phyloP scores from a whole-genome alignment of 805 yeast genomes.

The Saccharomyces eubayanus region DNA sequence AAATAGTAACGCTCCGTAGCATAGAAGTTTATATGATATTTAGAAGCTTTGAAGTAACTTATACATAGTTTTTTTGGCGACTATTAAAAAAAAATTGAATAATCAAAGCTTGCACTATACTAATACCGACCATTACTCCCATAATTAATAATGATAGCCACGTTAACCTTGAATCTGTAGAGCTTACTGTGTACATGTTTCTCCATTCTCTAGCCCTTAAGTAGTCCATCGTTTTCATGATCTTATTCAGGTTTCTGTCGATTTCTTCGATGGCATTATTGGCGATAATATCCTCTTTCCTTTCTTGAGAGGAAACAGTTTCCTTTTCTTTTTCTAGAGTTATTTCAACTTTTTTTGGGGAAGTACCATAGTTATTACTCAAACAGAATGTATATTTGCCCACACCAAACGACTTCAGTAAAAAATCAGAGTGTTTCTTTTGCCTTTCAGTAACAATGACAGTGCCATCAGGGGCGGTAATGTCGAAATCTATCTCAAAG shows the following conservation, averaged over 20 bases:
- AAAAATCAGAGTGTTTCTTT: slow-evolving; percentile 52
- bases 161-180: slow-evolving; percentile 66
- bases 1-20: not conserved
- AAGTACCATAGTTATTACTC: slow-evolving; percentile 51
- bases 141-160: slow-evolving; percentile 65
- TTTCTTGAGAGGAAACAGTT: slow-evolving; percentile 33
- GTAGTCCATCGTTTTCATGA: slow-evolving; percentile 59
- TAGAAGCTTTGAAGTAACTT: slow-evolving; percentile 1
- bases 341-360: slow-evolving; percentile 48
- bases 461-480: slow-evolving; percentile 43
- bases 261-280: slow-evolving; percentile 45
- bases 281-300: slow-evolving; percentile 41
- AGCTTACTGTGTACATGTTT: slow-evolving; percentile 79
- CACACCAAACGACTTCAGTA: slow-evolving; percentile 42
- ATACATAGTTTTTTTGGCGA: slow-evolving; percentile 33
- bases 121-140: slow-evolving; percentile 63
- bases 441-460: slow-evolving; percentile 41
- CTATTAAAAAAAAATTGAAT: slow-evolving; percentile 68
- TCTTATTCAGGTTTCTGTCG: slow-evolving; percentile 46
- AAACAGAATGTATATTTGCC: slow-evolving; percentile 61
- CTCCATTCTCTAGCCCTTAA: slow-evolving; percentile 94
- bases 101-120: slow-evolving; percentile 59
- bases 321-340: slow-evolving; percentile 36
- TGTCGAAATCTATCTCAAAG: slow-evolving; percentile 53
- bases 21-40: not conserved